phyloP scores from a whole-genome alignment of 495 filamentous ascomycete species.

The Neurospora discreta region DNA sequence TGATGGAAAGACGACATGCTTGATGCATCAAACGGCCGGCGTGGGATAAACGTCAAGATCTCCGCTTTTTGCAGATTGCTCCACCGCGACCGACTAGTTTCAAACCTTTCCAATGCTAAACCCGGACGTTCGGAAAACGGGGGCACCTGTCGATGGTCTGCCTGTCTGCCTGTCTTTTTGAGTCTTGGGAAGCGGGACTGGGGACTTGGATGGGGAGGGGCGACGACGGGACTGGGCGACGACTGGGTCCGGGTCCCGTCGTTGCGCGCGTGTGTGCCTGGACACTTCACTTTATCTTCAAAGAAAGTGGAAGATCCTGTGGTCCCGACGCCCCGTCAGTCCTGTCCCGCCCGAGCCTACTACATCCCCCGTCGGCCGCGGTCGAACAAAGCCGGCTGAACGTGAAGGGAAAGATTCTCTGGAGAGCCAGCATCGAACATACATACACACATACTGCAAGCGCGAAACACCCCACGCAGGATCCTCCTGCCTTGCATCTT shows the following conservation, averaged over 20 bases:
- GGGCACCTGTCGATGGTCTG: neutral
- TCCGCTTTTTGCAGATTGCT: slow-evolving; percentile 11
- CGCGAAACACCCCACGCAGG: neutral
- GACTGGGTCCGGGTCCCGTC: neutral
- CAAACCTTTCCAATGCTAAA: neutral
- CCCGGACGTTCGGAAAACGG: neutral
- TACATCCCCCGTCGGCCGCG: neutral
- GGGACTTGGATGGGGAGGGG: neutral
- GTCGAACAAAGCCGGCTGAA: neutral
- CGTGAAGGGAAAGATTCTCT: neutral
- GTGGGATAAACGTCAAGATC: slow-evolving; percentile 1
- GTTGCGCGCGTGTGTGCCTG: neutral
- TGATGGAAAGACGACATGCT: neutral
- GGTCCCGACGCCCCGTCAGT: neutral
- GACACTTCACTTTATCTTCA: too few species aligned
- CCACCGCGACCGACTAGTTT: neutral
- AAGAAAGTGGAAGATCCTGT: neutral
- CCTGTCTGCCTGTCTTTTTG: too few species aligned
- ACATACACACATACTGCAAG: neutral
- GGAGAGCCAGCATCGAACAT: neutral
- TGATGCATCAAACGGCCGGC: neutral
- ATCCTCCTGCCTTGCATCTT: neutral
- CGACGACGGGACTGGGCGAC: neutral
- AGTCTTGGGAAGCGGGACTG: neutral
- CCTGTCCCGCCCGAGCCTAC: neutral